phyloP scores from a whole-genome alignment of 768 basidiomycete genomes.

The Sarcodon aspratus region DNA sequence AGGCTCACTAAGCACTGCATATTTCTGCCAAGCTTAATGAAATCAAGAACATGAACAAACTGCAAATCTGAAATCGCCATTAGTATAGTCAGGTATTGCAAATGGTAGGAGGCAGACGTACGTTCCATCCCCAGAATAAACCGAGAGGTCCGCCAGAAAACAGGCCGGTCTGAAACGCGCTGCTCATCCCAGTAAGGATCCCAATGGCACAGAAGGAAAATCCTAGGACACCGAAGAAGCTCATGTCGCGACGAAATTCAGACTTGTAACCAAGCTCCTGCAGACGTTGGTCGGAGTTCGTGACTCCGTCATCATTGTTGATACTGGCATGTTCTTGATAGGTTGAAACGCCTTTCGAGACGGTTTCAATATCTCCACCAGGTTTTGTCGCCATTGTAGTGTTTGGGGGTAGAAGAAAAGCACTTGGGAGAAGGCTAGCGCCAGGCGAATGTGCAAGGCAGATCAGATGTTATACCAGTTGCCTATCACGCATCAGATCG shows the following conservation, averaged over 20 bases:
- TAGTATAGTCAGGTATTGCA: not conserved
- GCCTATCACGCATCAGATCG: too few species aligned
- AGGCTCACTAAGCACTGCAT: constrained; percentile 41
- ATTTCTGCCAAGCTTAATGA: constrained; percentile 46
- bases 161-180: constrained; percentile 46
- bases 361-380: too few species aligned
- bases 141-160: constrained; percentile 49
- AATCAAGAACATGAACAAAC: constrained; percentile 46
- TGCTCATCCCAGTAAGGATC: constrained; percentile 49
- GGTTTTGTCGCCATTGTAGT: too few species aligned
- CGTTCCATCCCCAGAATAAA: constrained; percentile 56
- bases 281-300: constrained; percentile 27
- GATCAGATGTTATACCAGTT: too few species aligned
- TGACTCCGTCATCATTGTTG: not conserved
- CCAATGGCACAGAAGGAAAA: constrained; percentile 52
- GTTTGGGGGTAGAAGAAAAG: too few species aligned
- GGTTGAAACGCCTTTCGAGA: too few species aligned
- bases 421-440: too few species aligned
- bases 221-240: constrained; percentile 44
- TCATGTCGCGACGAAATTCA: constrained; percentile 50
- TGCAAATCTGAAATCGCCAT: constrained; percentile 30
- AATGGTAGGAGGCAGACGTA: constrained; percentile 12
- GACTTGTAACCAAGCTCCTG: constrained; percentile 42
- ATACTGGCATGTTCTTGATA: too few species aligned
- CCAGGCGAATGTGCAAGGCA: too few species aligned